Conservation (phyloP, 768 basidiomycete genomes). For the Butyriboletus loyo region DNA sequence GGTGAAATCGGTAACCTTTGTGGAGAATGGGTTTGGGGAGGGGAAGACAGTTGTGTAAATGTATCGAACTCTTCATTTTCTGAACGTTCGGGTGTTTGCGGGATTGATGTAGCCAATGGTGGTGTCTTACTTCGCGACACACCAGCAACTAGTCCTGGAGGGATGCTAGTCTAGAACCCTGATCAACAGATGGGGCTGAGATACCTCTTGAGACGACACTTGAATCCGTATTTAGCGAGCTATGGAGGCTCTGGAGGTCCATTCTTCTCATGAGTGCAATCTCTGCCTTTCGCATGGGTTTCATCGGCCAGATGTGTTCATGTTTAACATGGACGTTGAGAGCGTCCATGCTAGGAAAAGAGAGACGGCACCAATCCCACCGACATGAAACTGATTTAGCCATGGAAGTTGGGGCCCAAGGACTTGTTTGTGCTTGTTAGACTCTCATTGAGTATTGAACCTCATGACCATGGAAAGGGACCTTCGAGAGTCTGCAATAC, state of each 20-base stretch:
- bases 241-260: conserved; percentile 36
- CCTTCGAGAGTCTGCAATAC: conserved; percentile 27
- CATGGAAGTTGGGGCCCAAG: no score
- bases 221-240: conserved; percentile 12
- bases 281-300: conserved; percentile 45
- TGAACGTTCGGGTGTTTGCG: not conserved
- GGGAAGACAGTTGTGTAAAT: conserved; percentile 24
- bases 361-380: conserved; percentile 53
- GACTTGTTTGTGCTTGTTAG: conserved; percentile 24
- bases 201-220: conserved; percentile 19
- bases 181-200: not conserved
- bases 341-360: conserved; percentile 36
- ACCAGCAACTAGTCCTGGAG: conserved; percentile 2
- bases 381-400: no score
- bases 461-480: conserved; percentile 2
- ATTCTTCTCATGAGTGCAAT: conserved; percentile 37
- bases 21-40: conserved; percentile 11
- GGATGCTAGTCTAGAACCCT: conserved; percentile 1
- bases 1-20: conserved; percentile 19
- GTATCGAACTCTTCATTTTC: conserved; percentile 9
- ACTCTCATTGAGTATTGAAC: not conserved
- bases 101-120: not conserved
- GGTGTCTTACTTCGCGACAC: not conserved
- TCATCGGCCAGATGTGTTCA: conserved; percentile 44
- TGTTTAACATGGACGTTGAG: conserved; percentile 46